Conservation (phyloP, 2,329 filamentous ascomycete species). For the Aspergillus ochraceus region DNA sequence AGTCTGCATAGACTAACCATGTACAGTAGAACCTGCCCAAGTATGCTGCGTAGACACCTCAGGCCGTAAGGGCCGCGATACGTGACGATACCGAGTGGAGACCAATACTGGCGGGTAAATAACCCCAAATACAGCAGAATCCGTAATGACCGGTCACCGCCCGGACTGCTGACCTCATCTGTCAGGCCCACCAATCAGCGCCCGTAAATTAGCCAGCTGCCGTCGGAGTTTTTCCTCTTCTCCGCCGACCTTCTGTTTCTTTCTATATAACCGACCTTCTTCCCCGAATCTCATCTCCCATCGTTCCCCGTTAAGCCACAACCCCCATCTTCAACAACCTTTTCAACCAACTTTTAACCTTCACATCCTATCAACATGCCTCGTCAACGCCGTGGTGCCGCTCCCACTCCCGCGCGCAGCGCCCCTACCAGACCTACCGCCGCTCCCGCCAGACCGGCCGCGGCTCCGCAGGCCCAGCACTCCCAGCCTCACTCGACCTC, state of each 20-base stretch:
- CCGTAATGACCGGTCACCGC: slow-evolving; percentile 1
- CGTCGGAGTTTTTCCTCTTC: slow-evolving; percentile 26
- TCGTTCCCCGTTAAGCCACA: slow-evolving; percentile 2
- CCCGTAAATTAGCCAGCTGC: slow-evolving; percentile 11
- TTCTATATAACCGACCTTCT: slow-evolving; percentile 15
- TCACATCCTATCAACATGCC: slow-evolving; percentile 58
- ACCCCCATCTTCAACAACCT: slow-evolving; percentile 6
- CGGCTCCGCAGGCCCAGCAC: slow-evolving; percentile 55
- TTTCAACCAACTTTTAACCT: slow-evolving; percentile 28
- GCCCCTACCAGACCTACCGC: slow-evolving; percentile 66
- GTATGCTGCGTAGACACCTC: too few relatives aligned
- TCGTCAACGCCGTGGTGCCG: slow-evolving; percentile 71
- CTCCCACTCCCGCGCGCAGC: slow-evolving; percentile 51
- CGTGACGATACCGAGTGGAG: neutral
- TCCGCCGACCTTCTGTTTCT: slow-evolving; percentile 20
- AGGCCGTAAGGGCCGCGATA: neutral
- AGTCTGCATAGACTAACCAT: too few relatives aligned
- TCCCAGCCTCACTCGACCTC: slow-evolving; percentile 71
- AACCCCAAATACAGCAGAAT: neutral
- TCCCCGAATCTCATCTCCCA: neutral
- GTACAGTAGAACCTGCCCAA: too few relatives aligned
- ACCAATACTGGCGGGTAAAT: neutral
- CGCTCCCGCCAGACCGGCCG: slow-evolving; percentile 58
- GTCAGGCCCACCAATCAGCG: slow-evolving; percentile 14
- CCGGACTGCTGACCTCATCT: slow-evolving; percentile 11